These are phyloP conservation scores for Clohesyomyces aquaticus DNA, from an alignment of 495 filamentous ascomycete genomes.

Conservation along the genomic window DNA sequence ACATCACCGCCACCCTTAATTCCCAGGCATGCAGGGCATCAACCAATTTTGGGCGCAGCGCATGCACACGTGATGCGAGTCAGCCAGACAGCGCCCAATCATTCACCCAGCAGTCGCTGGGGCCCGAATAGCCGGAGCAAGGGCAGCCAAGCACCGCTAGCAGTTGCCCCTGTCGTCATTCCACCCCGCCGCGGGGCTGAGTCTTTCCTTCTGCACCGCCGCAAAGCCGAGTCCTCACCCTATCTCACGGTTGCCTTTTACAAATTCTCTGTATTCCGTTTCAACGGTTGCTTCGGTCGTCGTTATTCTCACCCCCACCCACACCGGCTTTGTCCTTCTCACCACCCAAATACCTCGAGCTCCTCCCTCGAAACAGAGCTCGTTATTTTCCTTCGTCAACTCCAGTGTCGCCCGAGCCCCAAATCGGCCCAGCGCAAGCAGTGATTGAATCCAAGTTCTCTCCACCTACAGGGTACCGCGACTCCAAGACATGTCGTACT, in stretches of 20 bases:
- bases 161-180: neutral
- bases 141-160: neutral
- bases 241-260: neutral
- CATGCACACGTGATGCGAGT: neutral
- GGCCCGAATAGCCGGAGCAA: neutral
- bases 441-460: too few species aligned
- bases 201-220: too few species aligned
- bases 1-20: too few species aligned
- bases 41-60: too few species aligned
- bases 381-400: neutral
- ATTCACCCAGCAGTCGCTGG: too few species aligned
- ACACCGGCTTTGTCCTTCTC: neutral
- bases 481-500: conserved; percentile 7
- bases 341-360: neutral
- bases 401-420: neutral
- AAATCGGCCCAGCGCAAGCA: too few species aligned
- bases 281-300: too few species aligned
- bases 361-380: neutral
- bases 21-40: too few species aligned
- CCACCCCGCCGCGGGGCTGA: neutral
- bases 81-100: neutral
- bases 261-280: neutral
- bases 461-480: neutral
- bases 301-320: too few species aligned
- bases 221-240: neutral